Evolutionary conservation across 2,329 filamentous ascomycete genomes (phyloP), one percentile per base, ranked within the genome.

Genomic region (Apiospora rasikravindrae): DNA sequence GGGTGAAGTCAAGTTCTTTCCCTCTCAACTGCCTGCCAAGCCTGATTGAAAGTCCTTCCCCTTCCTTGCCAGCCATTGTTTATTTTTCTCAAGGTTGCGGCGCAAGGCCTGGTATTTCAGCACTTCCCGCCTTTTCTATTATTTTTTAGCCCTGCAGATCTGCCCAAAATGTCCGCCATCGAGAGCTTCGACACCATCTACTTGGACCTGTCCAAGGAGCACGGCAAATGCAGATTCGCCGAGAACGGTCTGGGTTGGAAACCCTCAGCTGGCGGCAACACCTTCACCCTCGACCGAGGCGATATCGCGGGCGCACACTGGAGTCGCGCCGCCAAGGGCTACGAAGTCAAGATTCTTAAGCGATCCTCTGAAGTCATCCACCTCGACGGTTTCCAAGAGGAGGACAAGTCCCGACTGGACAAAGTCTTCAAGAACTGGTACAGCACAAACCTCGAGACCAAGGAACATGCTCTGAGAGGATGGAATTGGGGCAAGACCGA

Each of bases 401-500:
- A 98, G 82, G 96, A 99, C 82, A 94, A 94, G 77, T 96, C 99
- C 76, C 94, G 96, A 71, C 86, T 98, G 19, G 89, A 87, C 84
- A 98, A 98, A 82, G 90, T 96, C 77, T 98, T 99, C 88, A 98
- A 98, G 86, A 94, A 96, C 80, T 98, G 96, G 94, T 99, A 98
- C 84, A 96, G 94, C 84, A 93, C 96, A 79, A 95, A 92, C 78
- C 89, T 99, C 73, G 95, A 98, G 82, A 94, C 90, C 82, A 94
- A 94, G 83, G 96, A 99, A 83, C 96, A 98, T 83, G 95, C 96
- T 33, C 86, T 99, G 73, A 91, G 96, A 77, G 96, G 96, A 71
- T 99, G 96, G 96, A 99, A 99, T 82, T 99, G 96, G 97, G 96
- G 96, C 79, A 99, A 98, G 84, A 94, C 94, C 75, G 96, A 99